Evolutionary conservation across 306 rosid species (phyloP), one percentile per base, ranked within the genome.

Genomic region (Quercus suber): DNA sequence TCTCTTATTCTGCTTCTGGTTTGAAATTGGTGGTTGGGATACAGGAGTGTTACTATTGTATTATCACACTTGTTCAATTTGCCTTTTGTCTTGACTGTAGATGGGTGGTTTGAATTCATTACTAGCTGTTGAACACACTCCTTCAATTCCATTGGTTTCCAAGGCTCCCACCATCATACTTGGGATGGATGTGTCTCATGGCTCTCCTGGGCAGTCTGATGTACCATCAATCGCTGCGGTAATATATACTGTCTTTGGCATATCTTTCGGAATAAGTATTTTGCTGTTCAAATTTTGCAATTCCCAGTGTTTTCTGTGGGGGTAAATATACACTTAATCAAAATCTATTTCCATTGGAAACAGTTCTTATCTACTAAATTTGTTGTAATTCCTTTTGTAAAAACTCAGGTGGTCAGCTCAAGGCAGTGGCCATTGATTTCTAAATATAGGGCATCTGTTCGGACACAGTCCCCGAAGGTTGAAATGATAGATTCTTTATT

Each of bases 131-230:
- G 99, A 96, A 51, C 83, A 74, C 57, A 7, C 84, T 37, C 91
- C 93, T 41, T 86, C 93, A 19, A 91, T 96, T 30, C 98, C 99
- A 5, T 7, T 90, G 77, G 90, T 96, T 21, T 96, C 97, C 21
- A 91, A 83, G 81, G 81, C 45, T 20, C 99, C 99, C 9, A 93
- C 99, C 3, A 76, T 96, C 58, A 91, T 96, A 65, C 82, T 96
- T 69, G 99, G 98, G 15, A 95, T 95, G 99, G 99, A 95, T 61
- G 99, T 95, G 1, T 95, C 98, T 0, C 99, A 95, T 80, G 99
- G 98, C 13, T 93, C 99, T 0, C 98, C 98, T 0, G 99, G 99
- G 58, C 98, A 91, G 79, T 72, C 94, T 4, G 97, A 92, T 21
- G 63, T 91, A n/a, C 99, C 99, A 2, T 95, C 98, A 5, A 95